Conservation (phyloP, 805 yeast species). For the Metschnikowia dekortorum region DNA sequence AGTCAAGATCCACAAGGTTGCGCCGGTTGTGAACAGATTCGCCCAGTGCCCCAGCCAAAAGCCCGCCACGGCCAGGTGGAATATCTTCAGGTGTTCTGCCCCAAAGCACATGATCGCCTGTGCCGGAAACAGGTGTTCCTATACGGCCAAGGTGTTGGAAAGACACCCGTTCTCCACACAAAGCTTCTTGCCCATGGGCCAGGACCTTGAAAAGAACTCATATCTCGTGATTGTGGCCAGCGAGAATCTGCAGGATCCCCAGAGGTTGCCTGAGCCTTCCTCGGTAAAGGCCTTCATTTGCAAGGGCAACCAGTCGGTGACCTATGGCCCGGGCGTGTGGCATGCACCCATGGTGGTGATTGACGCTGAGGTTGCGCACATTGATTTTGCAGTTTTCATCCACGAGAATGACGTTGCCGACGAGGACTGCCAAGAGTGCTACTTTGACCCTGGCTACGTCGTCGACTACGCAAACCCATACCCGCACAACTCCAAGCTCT, state of each 20-base stretch:
- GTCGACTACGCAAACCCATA: slow-evolving; percentile 21
- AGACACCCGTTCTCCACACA: slow-evolving; percentile 89
- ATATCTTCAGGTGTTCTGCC: slow-evolving; percentile 76
- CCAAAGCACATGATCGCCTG: slow-evolving; percentile 54
- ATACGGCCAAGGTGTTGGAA: slow-evolving; percentile 68
- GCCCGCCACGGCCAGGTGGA: slow-evolving; percentile 65
- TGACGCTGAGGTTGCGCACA: slow-evolving; percentile 45
- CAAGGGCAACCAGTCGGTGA: slow-evolving; percentile 81
- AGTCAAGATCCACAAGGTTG: slow-evolving; percentile 65
- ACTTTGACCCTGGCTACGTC: slow-evolving; percentile 56
- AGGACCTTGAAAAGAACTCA: slow-evolving; percentile 42
- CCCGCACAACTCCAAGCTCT: slow-evolving; percentile 8
- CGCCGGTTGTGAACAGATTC: slow-evolving; percentile 58
- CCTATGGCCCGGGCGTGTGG: slow-evolving; percentile 85
- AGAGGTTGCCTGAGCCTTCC: slow-evolving; percentile 56
- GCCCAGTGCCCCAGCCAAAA: slow-evolving; percentile 41
- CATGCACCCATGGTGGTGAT: slow-evolving; percentile 95
- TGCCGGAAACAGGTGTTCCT: slow-evolving; percentile 21
- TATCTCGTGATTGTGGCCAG: slow-evolving; percentile 81
- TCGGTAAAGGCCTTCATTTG: slow-evolving; percentile 66
- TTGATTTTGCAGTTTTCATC: slow-evolving; percentile 84
- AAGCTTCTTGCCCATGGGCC: slow-evolving; percentile 89
- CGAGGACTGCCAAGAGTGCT: slow-evolving; percentile 81
- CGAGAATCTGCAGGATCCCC: slow-evolving; percentile 31
- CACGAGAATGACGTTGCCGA: slow-evolving; percentile 76